Evolutionary conservation across 768 basidiomycete species (phyloP), one percentile per base, ranked within the genome.

Genomic region (Boletus huronensis): DNA sequence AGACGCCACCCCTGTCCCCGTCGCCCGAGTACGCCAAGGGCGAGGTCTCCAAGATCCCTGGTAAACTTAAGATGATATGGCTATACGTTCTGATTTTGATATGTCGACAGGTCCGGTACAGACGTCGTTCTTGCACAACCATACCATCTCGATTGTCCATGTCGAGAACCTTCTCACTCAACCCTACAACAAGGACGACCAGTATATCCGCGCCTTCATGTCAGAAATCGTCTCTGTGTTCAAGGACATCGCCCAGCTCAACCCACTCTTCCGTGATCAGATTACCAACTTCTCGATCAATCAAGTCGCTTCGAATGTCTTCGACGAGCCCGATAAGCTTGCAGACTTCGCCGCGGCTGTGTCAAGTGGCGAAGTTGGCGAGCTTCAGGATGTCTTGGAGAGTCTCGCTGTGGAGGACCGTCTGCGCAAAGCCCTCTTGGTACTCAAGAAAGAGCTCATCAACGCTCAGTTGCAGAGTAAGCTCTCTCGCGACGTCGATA

Each of bases 331-430:
- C 0, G 94, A 97, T 70, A 94, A 94, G 67, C 84, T 98, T 25
- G 96, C 95, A 0, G 97, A 99, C 68, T 96, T 98, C 60, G 93
- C 96, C 0, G 97, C 97, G 0, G 95, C 95, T 0, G 94, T 98
- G 0, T 93, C 90, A 0, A 87, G 88, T 0, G 95, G 94, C n/a
- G 92, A 96, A 51, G 89, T 94, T 9, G 73, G 81, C 51, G 97
- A 98, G 64, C 78, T 98, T 21, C 97, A 98, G 70, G 92, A 91
- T 58, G 94, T 98, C 1, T 77, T 98, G 34, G 95, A 98, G 72
- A 85, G 84, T 58, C 78, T 92, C 23, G 80, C 81, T 3, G 87
- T 98, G 19, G 90, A 93, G 50, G 94, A 96, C 58, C 80, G 97
- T 17, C 77, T 98, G 11, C 87, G 90, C 58, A 94, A 94, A 72